Evolutionary conservation across 108 stramenopile species (phyloP).

Genomic region (Fistulifera pelliculosa): DNA sequence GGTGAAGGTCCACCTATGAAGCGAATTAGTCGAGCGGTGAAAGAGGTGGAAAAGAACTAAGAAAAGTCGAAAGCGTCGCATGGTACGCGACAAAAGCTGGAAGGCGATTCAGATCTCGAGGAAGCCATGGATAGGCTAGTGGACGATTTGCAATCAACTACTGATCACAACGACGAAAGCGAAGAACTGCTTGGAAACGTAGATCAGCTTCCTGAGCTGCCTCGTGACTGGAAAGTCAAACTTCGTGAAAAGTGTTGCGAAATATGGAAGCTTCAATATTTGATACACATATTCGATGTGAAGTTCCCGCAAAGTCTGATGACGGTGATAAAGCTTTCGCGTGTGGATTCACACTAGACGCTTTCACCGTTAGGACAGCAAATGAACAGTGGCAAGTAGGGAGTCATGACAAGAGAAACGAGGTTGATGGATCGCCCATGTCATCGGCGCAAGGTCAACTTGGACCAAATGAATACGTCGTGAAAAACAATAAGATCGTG

Average conservation of each 20-base stretch:
- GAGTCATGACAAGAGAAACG: conserved; percentile 24
- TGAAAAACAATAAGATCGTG: conserved; percentile 46
- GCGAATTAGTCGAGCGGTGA: conserved; percentile 28
- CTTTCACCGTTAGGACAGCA: conserved; percentile 45
- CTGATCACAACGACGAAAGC: background rate
- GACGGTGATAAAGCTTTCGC: conserved; percentile 62
- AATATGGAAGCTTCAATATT: conserved; percentile 57
- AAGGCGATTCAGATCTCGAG: conserved; percentile 5
- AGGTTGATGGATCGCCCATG: conserved; percentile 6
- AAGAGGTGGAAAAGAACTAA: conserved; percentile 32
- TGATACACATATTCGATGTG: conserved; percentile 70
- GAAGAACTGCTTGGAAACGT: background rate
- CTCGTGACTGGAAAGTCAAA: conserved; percentile 51
- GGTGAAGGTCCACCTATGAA: conserved; percentile 56
- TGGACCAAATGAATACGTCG: conserved; percentile 37
- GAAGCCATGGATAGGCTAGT: conserved; percentile 5
- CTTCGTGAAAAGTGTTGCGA: conserved; percentile 54
- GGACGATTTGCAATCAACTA: conserved; percentile 2
- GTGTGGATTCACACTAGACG: conserved; percentile 51
- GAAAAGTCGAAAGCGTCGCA: conserved; percentile 11
- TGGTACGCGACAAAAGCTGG: conserved; percentile 1
- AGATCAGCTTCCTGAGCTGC: conserved; percentile 24
- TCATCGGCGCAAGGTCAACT: conserved; percentile 12
- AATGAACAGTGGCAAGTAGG: conserved; percentile 41
- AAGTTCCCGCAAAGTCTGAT: conserved; percentile 8